phyloP scores from a whole-genome alignment of 495 filamentous ascomycete genomes.

The Schizothecium vesticola region DNA sequence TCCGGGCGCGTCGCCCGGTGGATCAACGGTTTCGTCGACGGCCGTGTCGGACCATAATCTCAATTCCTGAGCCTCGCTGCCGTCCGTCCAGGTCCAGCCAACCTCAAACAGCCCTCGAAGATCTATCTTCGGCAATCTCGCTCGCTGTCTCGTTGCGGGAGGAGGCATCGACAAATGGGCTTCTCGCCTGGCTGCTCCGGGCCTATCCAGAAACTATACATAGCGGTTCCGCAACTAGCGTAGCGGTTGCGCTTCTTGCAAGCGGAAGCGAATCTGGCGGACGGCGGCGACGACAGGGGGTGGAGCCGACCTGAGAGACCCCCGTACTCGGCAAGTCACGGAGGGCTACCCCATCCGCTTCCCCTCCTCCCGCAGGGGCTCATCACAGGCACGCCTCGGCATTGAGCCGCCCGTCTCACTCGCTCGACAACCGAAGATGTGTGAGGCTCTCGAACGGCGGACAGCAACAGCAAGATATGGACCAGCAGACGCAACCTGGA shows the following conservation, averaged over 20 bases:
- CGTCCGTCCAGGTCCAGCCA: conserved; percentile 1
- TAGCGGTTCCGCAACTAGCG: neutral
- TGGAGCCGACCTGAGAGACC: neutral
- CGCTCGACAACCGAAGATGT: neutral
- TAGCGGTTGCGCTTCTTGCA: neutral
- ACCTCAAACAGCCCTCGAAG: conserved; percentile 5
- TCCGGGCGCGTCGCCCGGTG: neutral
- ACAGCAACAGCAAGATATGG: neutral
- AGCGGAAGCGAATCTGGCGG: neutral
- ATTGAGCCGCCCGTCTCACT: neutral
- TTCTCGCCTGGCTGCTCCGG: neutral
- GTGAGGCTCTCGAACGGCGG: neutral
- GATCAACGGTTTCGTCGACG: neutral
- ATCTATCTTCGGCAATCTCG: conserved; percentile 10
- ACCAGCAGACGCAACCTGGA: neutral
- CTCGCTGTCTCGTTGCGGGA: conserved; percentile 1
- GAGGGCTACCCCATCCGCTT: neutral
- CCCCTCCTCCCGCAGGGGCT: neutral
- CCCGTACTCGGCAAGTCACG: conserved; percentile 1
- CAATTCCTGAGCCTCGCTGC: neutral
- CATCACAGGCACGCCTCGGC: neutral
- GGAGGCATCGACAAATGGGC: neutral
- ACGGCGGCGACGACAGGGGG: neutral
- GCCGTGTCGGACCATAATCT: neutral
- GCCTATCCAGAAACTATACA: neutral